Percentiles rank a stretch among this genome's conserved stretches.
phyloP scores from a whole-genome alignment of 768 basidiomycete genomes.

The Psilocybe subaeruginosa region DNA sequence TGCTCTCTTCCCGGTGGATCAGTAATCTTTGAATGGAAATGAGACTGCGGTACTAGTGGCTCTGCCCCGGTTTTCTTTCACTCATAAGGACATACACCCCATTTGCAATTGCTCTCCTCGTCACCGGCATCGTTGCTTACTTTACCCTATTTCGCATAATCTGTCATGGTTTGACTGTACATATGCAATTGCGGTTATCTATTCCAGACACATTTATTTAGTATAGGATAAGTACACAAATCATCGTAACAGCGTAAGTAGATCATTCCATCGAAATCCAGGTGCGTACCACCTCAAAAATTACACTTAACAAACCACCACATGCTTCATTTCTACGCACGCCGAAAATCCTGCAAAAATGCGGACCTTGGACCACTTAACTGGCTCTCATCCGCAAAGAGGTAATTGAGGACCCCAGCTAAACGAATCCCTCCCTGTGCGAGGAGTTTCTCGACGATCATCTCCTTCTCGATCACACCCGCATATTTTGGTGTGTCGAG shows the following conservation, averaged over 20 bases:
- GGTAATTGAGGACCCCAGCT: slow-evolving; percentile 79
- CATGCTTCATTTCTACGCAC: not conserved
- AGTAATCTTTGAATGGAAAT: not conserved
- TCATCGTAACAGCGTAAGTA: too few relatives aligned
- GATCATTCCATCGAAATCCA: not conserved
- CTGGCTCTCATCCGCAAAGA: slow-evolving; percentile 44
- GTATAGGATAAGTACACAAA: too few relatives aligned
- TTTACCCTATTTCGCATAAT: too few relatives aligned
- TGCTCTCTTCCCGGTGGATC: slow-evolving; percentile 15
- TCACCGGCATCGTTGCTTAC: too few relatives aligned
- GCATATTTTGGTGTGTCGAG: slow-evolving; percentile 84
- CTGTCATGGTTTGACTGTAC: too few relatives aligned
- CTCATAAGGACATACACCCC: too few relatives aligned
- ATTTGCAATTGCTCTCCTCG: too few relatives aligned
- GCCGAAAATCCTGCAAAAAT: not conserved
- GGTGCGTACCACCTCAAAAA: not conserved
- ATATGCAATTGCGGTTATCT: too few relatives aligned
- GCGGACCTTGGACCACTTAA: not conserved
- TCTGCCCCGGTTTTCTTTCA: too few relatives aligned
- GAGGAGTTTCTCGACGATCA: slow-evolving; percentile 81
- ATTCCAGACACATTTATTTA: too few relatives aligned
- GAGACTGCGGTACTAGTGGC: too few relatives aligned
- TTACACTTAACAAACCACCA: not conserved
- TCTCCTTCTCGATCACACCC: slow-evolving; percentile 63
- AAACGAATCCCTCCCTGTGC: slow-evolving; percentile 84